phyloP scores from a whole-genome alignment of 768 basidiomycete genomes.

The Kwoniella shandongensis region DNA sequence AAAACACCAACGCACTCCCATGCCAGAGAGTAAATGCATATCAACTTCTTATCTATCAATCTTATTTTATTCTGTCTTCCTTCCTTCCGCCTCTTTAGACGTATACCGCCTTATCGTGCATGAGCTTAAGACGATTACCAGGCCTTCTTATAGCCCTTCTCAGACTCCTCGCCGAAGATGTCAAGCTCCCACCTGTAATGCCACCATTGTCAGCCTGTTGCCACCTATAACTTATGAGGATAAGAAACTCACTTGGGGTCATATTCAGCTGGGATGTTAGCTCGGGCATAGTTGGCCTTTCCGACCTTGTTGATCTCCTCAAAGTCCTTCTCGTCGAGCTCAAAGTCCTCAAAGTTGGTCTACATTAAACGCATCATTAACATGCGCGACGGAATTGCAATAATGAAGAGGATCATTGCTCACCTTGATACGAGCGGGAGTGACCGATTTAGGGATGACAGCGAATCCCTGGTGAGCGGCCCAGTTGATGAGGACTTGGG shows the following conservation, averaged over 20 bases:
- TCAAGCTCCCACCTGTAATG: conserved; percentile 3
- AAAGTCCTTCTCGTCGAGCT: conserved; percentile 67
- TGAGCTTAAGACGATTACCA: conserved; percentile 15
- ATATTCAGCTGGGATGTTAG: conserved; percentile 68
- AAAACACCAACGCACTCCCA: no score
- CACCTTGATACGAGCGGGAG: conserved; percentile 57
- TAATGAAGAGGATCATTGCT: conserved; percentile 8
- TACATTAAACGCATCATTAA: conserved; percentile 39
- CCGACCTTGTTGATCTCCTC: conserved; percentile 62
- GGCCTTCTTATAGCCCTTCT: conserved; percentile 52
- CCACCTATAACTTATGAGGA: conserved; percentile 51
- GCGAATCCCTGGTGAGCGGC: conserved; percentile 70
- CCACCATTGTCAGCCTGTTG: not conserved
- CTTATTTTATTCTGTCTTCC: no score
- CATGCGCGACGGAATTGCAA: conserved; percentile 55
- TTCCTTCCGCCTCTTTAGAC: no score
- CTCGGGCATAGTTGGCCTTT: conserved; percentile 59
- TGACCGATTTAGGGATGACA: conserved; percentile 80
- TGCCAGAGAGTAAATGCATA: no score
- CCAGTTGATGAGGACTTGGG: conserved; percentile 84
- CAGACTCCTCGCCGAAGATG: conserved; percentile 53
- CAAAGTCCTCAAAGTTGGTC: conserved; percentile 75
- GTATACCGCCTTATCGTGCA: not conserved
- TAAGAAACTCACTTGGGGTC: conserved; percentile 54
- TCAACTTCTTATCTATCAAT: no score